Evolutionary conservation across 768 basidiomycete species (phyloP).

Genomic region (Exidia glandulosa): DNA sequence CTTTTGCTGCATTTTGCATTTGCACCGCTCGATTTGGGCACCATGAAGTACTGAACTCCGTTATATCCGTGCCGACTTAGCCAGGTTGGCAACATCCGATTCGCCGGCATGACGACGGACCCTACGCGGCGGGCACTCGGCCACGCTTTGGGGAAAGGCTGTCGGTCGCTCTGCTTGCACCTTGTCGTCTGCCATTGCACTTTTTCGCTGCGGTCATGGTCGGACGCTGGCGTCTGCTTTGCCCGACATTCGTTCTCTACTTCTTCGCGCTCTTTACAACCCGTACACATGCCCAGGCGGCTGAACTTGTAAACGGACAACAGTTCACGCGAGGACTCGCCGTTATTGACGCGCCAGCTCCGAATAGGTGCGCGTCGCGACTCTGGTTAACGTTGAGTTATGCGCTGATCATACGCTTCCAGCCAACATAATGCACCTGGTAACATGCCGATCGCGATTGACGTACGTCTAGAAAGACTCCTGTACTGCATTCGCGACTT

Average conservation of each 20-base stretch:
- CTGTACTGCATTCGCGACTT: not conserved
- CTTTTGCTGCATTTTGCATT: no score
- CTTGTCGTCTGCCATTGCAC: no score
- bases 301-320: conserved; percentile 1
- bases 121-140: no score
- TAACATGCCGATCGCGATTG: not conserved
- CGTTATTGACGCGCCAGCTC: conserved; percentile 1
- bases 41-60: no score
- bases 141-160: no score
- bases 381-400: not conserved
- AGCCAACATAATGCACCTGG: not conserved
- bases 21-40: no score
- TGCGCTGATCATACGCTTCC: not conserved
- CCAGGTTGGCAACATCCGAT: no score
- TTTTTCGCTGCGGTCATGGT: no score
- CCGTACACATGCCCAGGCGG: conserved; percentile 6
- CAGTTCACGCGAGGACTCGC: conserved; percentile 2
- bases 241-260: not conserved
- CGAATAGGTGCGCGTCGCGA: conserved; percentile 1
- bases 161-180: no score
- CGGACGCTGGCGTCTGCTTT: not conserved
- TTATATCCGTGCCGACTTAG: no score
- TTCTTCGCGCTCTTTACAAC: not conserved
- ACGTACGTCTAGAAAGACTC: not conserved
- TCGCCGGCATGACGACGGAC: no score